These are phyloP conservation scores for Polygonum maritimum DNA, from an alignment of 148 eudicot genomes.

Conservation along the genomic window DNA sequence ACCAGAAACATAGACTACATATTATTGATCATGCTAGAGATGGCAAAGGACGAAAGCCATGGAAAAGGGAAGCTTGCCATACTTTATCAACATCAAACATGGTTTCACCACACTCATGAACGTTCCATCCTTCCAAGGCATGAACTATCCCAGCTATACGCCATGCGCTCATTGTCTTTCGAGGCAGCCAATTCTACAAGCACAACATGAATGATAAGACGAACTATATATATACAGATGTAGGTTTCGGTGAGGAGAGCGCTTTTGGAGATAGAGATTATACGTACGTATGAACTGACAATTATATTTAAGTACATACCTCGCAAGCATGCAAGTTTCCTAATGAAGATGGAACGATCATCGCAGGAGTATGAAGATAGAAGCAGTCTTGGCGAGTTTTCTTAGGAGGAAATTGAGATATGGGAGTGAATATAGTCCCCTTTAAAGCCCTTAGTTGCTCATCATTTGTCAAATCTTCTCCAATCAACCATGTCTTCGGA, in stretches of 20 bases:
- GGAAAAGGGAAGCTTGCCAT: constrained; percentile 34
- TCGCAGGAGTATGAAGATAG: constrained; percentile 49
- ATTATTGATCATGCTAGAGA: neutral
- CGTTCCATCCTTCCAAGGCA: constrained; percentile 35
- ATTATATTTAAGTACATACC: constrained; percentile 19
- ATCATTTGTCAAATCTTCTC: constrained; percentile 38
- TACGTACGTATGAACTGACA: no score
- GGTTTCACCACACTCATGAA: constrained; percentile 32
- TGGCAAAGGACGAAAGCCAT: constrained; percentile 33
- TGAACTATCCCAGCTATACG: constrained; percentile 42
- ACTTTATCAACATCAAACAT: constrained; percentile 27
- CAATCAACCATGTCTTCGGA: constrained; percentile 66
- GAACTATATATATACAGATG: neutral
- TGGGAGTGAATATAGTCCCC: constrained; percentile 54
- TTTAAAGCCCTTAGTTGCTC: constrained; percentile 55
- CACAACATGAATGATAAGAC: neutral
- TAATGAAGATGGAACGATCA: constrained; percentile 51
- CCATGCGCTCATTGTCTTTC: constrained; percentile 43
- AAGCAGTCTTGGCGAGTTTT: constrained; percentile 33
- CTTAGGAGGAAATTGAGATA: constrained; percentile 47
- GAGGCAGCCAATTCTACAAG: constrained; percentile 33
- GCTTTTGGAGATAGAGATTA: no score
- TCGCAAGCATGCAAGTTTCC: constrained; percentile 66
- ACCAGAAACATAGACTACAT: no score
- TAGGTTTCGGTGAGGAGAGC: no score